These are phyloP conservation scores for Microsporum audouinii DNA, from an alignment of 2,329 filamentous ascomycete genomes.

Conservation along the genomic window DNA sequence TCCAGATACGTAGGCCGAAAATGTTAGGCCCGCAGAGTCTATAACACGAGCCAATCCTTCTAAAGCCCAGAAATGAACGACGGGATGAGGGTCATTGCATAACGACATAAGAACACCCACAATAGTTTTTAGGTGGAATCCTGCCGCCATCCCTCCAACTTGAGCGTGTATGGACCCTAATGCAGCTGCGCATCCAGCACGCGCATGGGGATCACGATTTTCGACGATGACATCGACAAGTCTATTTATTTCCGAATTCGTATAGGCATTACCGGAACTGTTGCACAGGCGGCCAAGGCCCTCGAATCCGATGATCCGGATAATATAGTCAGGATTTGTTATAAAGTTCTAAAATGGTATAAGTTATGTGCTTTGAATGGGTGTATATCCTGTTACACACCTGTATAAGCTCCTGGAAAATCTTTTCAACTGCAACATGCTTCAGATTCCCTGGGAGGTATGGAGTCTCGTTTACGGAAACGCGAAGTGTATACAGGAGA, in stretches of 20 bases:
- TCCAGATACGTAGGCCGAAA: slow-evolving; percentile 79
- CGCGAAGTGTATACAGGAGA: slow-evolving; percentile 66
- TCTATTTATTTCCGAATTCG: slow-evolving; percentile 78
- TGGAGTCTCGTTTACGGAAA: slow-evolving; percentile 68
- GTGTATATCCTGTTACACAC: slow-evolving; percentile 40
- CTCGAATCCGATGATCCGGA: slow-evolving; percentile 75
- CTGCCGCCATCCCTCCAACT: slow-evolving; percentile 93
- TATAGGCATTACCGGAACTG: slow-evolving; percentile 74
- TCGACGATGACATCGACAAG: slow-evolving; percentile 88
- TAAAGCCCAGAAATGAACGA: slow-evolving; percentile 92
- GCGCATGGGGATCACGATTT: slow-evolving; percentile 83
- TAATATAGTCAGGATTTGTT: slow-evolving; percentile 69
- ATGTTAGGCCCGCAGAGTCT: slow-evolving; percentile 84
- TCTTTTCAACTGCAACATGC: slow-evolving; percentile 64
- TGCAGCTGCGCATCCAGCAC: slow-evolving; percentile 88
- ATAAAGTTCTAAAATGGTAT: slow-evolving; percentile 49
- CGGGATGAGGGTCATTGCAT: slow-evolving; percentile 86
- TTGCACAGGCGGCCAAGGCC: slow-evolving; percentile 78
- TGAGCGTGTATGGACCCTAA: slow-evolving; percentile 88
- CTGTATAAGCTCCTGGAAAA: slow-evolving; percentile 58
- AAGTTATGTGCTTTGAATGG: neutral
- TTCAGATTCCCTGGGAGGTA: slow-evolving; percentile 62
- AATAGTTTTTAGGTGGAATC: slow-evolving; percentile 91
- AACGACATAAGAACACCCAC: slow-evolving; percentile 97
- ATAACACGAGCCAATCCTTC: slow-evolving; percentile 78